phyloP scores from a whole-genome alignment of 1,284 basidiomycete genomes.

The Vanrija sp. region DNA sequence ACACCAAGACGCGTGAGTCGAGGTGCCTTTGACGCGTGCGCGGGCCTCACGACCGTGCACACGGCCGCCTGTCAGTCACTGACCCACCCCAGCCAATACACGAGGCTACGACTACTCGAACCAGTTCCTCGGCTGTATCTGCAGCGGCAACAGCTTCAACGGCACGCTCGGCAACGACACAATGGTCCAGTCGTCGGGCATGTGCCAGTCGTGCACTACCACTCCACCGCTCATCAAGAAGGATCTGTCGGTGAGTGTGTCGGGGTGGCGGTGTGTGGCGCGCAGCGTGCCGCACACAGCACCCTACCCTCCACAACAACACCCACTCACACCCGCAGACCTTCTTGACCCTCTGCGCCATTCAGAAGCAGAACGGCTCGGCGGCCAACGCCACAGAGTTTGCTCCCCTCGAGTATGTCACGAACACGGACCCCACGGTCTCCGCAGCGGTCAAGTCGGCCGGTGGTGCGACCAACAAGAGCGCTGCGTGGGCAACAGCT shows the following conservation, averaged over 20 bases:
- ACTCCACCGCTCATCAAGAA: slow-evolving; percentile 28
- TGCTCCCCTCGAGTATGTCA: slow-evolving; percentile 28
- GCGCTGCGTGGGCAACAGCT: background rate
- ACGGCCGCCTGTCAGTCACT: background rate
- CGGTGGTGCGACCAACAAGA: background rate
- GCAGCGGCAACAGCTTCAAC: slow-evolving; percentile 19
- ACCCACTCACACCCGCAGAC: background rate
- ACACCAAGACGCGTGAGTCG: slow-evolving; percentile 6
- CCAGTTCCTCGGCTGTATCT: slow-evolving; percentile 34
- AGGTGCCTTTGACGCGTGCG: too few species aligned
- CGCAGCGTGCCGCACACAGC: too few species aligned
- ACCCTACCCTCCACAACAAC: background rate
- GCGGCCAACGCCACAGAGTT: slow-evolving; percentile 27
- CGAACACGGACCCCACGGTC: slow-evolving; percentile 9
- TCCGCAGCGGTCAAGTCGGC: background rate
- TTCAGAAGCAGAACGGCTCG: slow-evolving; percentile 31
- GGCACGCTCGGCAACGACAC: slow-evolving; percentile 22
- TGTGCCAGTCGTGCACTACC: slow-evolving; percentile 33
- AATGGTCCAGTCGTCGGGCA: slow-evolving; percentile 17
- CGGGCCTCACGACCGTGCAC: background rate
- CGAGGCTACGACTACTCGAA: slow-evolving; percentile 28
- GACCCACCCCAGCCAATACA: slow-evolving; percentile 15
- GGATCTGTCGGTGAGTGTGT: slow-evolving; percentile 31
- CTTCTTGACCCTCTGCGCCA: slow-evolving; percentile 27
- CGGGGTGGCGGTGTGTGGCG: background rate